Evolutionary conservation across 225 moss, liverwort and hornwort species (phyloP).

Genomic region (Rhytidiadelphus loreus): DNA sequence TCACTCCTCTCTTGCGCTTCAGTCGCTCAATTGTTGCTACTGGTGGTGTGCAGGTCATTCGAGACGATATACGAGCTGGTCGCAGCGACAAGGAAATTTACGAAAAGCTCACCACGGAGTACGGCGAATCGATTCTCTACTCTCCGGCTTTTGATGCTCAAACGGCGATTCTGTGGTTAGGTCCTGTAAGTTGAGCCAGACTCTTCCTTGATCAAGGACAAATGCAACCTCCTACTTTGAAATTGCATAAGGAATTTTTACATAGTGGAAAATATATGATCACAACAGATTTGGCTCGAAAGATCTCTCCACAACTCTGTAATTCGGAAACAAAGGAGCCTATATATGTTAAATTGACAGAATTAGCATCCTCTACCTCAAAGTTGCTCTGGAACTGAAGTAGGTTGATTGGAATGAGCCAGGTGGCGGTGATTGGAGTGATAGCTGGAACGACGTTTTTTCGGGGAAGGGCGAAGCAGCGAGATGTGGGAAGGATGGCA

Average conservation of each 20-base stretch:
- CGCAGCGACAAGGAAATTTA: constrained; percentile 80
- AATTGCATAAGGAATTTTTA: neutral
- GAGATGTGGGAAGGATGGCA: constrained; percentile 62
- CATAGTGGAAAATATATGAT: neutral
- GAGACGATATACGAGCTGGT: constrained; percentile 76
- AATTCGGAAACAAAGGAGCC: neutral
- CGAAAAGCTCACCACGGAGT: constrained; percentile 60
- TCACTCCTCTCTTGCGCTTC: neutral
- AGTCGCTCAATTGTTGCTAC: neutral
- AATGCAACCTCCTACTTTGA: neutral
- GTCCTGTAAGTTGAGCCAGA: constrained; percentile 47
- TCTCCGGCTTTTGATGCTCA: constrained; percentile 79
- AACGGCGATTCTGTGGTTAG: constrained; percentile 78
- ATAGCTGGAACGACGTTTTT: constrained; percentile 65
- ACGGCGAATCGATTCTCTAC: constrained; percentile 87
- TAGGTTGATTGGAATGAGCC: neutral
- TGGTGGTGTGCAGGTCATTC: constrained; percentile 50
- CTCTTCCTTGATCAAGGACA: neutral
- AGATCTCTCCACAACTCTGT: neutral
- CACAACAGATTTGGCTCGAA: neutral
- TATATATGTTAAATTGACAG: neutral
- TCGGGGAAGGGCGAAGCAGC: constrained; percentile 47
- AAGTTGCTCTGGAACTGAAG: neutral
- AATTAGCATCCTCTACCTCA: neutral
- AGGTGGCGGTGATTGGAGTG: constrained; percentile 76